Evolutionary conservation across 2,329 filamentous ascomycete species (phyloP).

Genomic region (Fusarium sp.): DNA sequence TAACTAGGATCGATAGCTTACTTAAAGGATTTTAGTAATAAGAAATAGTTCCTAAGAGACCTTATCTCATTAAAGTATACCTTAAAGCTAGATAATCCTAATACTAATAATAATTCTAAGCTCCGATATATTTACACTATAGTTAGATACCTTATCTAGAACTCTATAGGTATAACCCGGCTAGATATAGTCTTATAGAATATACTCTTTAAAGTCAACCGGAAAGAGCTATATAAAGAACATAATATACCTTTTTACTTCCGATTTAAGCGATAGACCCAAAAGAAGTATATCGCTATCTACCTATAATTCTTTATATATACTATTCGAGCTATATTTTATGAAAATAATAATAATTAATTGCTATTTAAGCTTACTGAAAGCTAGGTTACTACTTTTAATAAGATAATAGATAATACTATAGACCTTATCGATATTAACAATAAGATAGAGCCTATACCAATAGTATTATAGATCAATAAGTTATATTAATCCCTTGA

Average conservation of each 20-base stretch:
- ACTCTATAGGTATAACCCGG: neutral
- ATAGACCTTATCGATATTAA: neutral
- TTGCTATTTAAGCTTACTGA: constrained; percentile 4
- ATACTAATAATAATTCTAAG: constrained; percentile 1
- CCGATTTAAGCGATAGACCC: constrained; percentile 1
- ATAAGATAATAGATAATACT: constrained; percentile 2
- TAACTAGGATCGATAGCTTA: neutral
- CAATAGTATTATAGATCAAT: neutral
- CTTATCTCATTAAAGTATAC: constrained; percentile 5
- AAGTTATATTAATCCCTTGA: constrained; percentile 1
- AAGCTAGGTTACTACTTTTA: neutral
- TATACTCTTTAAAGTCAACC: constrained; percentile 5
- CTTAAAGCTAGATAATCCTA: constrained; percentile 1
- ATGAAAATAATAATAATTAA: neutral
- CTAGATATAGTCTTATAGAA: constrained; percentile 3
- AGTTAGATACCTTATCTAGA: constrained; percentile 7
- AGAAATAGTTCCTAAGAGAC: constrained; percentile 7
- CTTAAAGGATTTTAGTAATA: constrained; percentile 16
- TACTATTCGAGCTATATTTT: neutral
- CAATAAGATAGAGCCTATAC: constrained; percentile 4
- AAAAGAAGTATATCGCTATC: constrained; percentile 1
- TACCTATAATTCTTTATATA: constrained; percentile 6
- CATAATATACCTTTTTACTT: constrained; percentile 6
- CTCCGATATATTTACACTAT: constrained; percentile 2
- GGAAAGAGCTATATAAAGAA: constrained; percentile 12